Base-by-base conservation (phyloP, 2,329 filamentous ascomycete genomes). In the Paraphoma chrysanthemicola region DNA sequence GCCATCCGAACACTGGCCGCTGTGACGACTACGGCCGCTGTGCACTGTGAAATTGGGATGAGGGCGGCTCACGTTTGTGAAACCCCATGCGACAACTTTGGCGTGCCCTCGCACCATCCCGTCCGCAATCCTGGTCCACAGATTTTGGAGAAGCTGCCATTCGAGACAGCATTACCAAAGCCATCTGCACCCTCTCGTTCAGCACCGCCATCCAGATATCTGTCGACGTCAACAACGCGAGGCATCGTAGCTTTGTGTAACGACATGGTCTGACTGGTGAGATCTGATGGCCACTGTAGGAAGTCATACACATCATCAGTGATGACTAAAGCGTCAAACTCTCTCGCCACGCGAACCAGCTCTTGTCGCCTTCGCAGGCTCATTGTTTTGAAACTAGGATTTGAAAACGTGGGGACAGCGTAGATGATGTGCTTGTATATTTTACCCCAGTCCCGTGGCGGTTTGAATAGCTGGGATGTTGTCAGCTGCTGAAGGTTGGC, bases 251-350 rank as follows among this genome's bases (percentile, higher is more conserved):
- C 82, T 62, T 74, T 80, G 38, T 76, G 75, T 36, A 69, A 69
- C 48, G 47, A 64, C 44, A 67, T 66, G 57, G 31, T 57, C 53
- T 68, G 54, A 31, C 68, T 54, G 11, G 57, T 66, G 38, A 67
- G 62, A 56, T 70, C 73, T 7, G 80, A 67, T 2, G 86, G 84
- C 92, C 93, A 97, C 72, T 93, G 90, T 5, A 98, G 82, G 63
- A 94, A 90, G 74, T 98, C 94, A 73, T 99, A 99, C 9, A 98
- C 93, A 74, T 99, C 95, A 78, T 98, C 94, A 47, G 86, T 86
- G 29, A 97, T 83, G 53, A 97, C 78, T n/a, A 98, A 83, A 6
- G 91, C 92, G 73, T 98, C 88, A 73, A 90, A 87, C 56, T 88
- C 82, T 54, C 94, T 85, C 0, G 94, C 94, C 6, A 97, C 77